Base-by-base conservation (phyloP, 176 grass and related monocot species). In the Lolium perenne region DNA sequence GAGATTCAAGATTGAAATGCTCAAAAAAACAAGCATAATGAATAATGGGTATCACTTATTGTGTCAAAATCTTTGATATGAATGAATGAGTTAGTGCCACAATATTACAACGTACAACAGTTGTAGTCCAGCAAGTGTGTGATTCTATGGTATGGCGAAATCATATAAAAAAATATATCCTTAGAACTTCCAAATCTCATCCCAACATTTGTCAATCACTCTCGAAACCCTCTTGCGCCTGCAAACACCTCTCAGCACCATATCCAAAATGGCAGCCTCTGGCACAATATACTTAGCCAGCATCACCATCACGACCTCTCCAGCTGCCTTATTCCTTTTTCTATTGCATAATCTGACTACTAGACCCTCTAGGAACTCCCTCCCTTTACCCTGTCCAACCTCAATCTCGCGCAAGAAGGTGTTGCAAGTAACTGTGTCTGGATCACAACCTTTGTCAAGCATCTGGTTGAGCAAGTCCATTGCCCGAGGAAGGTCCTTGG, bases 361-460 rank as follows among this genome's bases (percentile, higher is more conserved):
- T 61, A 98, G 58, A 46, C 93, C 96, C 50, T 95, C 96, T 83
- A 98, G 88, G 71, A 98, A 95, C 84, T 94, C 90, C 38, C 84
- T 89, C 9, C 87, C 87, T 75, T 83, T 90, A 18, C 49, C 85
- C 65, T 73, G 79, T 53, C 45, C 51, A 45, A 78, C 59, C 74
- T 83, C 86, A 54, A 89, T 69, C 38, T 89, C 90, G 51, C 64
- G 64, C 85, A 92, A 90, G 70, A 98, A 98, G 29, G 92, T 85
- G 71, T 95, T 92, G 78, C 93, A 98, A 7, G 96, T 98, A 20
- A 88, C 83, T 5, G 77, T 38, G 71, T 98, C 96, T 53, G 96
- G 96, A 78, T 92, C 93, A 88, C 93, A 98, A 38, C 69, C 88
- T 7, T 71, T 63, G 78, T 98, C 96, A 89, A 98, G 67, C 96